phyloP scores from a whole-genome alignment of 306 rosid species.

The Vigna nakashimae region DNA sequence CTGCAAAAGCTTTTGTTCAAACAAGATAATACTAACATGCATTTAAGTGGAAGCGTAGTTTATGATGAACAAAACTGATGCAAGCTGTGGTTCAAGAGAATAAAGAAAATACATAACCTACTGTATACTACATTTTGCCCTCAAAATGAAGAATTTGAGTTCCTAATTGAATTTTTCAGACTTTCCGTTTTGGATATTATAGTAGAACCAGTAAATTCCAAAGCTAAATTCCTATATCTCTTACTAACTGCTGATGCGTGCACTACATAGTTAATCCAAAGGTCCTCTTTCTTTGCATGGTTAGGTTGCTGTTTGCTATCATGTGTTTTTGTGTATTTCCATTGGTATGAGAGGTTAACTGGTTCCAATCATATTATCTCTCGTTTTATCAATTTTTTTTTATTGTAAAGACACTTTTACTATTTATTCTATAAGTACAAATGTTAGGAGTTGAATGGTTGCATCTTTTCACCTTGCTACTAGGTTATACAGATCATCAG shows the following conservation, averaged over 20 bases:
- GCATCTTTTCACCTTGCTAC: conserved; percentile 37
- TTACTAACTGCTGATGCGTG: conserved; percentile 12
- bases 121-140: background rate
- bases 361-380: conserved; percentile 28
- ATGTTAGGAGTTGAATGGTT: conserved; percentile 39
- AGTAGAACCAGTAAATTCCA: conserved; percentile 18
- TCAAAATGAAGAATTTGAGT: conserved; percentile 30
- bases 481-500: conserved; percentile 90
- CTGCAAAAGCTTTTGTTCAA: background rate
- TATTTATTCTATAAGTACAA: conserved; percentile 19
- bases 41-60: background rate
- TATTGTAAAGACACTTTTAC: background rate
- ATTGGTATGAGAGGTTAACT: conserved; percentile 23
- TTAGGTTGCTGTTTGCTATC: conserved; percentile 33
- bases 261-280: conserved; percentile 9
- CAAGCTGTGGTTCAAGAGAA: conserved; percentile 27
- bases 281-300: background rate
- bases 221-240: conserved; percentile 29
- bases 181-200: background rate
- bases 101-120: conserved; percentile 9
- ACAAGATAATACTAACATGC: background rate
- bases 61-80: conserved; percentile 7
- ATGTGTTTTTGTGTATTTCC: conserved; percentile 29
- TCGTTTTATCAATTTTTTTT: conserved; percentile 13
- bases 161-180: conserved; percentile 30